phyloP scores from a whole-genome alignment of 148 eudicot species.

The Spergularia marina region DNA sequence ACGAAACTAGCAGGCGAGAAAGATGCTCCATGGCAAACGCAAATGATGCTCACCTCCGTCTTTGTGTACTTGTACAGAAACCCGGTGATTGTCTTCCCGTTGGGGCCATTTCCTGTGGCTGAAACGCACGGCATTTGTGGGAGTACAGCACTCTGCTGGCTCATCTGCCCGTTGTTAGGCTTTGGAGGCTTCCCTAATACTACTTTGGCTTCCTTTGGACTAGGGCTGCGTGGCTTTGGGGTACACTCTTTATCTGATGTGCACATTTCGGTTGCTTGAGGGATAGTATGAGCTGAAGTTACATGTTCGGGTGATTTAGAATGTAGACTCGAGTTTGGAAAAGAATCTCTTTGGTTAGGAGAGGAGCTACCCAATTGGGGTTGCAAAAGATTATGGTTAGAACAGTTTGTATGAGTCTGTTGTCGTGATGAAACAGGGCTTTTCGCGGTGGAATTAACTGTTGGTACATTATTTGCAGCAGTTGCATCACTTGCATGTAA shows the following conservation, averaged over 20 bases:
- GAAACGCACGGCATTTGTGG: slow-evolving; percentile 72
- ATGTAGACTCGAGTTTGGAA: background rate
- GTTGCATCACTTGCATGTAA: slow-evolving; percentile 11
- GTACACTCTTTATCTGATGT: slow-evolving; percentile 7
- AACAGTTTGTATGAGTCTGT: slow-evolving; percentile 4
- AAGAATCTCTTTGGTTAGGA: background rate
- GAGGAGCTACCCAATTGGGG: background rate
- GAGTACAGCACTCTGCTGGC: slow-evolving; percentile 21
- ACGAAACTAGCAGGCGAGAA: slow-evolving; percentile 74
- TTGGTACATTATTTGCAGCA: too few species aligned
- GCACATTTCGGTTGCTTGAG: background rate
- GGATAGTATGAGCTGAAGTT: background rate
- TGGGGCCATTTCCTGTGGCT: slow-evolving; percentile 68
- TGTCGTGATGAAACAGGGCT: slow-evolving; percentile 16
- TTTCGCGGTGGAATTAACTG: slow-evolving; percentile 2
- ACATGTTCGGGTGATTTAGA: background rate
- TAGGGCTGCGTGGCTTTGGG: slow-evolving; percentile 12
- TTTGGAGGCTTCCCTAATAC: slow-evolving; percentile 38
- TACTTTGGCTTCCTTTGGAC: slow-evolving; percentile 15
- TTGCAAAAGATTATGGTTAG: background rate
- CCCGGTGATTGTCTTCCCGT: slow-evolving; percentile 65
- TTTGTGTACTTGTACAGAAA: slow-evolving; percentile 59
- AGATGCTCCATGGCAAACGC: slow-evolving; percentile 72
- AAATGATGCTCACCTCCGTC: slow-evolving; percentile 61
- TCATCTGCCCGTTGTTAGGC: slow-evolving; percentile 19